These are phyloP conservation scores for Ustilago bromivora DNA, from an alignment of 1,284 basidiomycete species.

Conservation along the genomic window DNA sequence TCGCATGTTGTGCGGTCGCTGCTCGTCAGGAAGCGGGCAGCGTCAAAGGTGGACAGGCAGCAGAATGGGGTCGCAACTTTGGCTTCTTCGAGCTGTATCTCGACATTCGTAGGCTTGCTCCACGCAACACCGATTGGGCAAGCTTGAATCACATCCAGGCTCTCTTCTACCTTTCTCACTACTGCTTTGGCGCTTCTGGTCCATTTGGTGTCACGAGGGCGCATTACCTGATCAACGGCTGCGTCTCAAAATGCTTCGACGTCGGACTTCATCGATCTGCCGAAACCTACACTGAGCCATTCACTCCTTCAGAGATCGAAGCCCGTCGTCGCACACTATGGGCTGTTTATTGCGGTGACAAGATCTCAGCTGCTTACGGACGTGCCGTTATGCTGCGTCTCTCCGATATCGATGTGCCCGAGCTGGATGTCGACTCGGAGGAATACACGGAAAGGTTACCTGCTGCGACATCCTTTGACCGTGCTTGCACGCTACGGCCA, in stretches of 20 bases:
- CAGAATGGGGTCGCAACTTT: constrained; percentile 45
- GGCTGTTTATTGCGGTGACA: constrained; percentile 54
- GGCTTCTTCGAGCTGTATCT: constrained; percentile 54
- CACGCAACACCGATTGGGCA: constrained; percentile 48
- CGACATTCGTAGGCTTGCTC: constrained; percentile 46
- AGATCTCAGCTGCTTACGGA: constrained; percentile 52
- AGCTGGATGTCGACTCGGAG: constrained; percentile 44
- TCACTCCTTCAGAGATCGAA: constrained; percentile 50
- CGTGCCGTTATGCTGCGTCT: constrained; percentile 49
- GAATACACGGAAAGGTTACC: constrained; percentile 51
- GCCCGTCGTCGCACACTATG: constrained; percentile 47
- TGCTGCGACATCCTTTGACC: constrained; percentile 45
- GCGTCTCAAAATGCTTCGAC: constrained; percentile 54
- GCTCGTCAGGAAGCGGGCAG: constrained; percentile 53
- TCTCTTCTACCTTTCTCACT: constrained; percentile 51
- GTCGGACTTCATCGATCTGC: constrained; percentile 51
- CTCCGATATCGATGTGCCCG: constrained; percentile 52
- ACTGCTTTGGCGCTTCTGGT: constrained; percentile 51
- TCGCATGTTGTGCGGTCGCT: constrained; percentile 48
- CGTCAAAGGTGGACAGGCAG: constrained; percentile 46
- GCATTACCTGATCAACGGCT: constrained; percentile 54
- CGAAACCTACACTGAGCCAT: constrained; percentile 53
- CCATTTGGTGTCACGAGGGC: constrained; percentile 47
- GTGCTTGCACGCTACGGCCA: constrained; percentile 40
- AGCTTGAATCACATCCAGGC: constrained; percentile 53